Evolutionary conservation across 2,329 filamentous ascomycete genomes (phyloP).

Genomic region (Alternaria consortialis): DNA sequence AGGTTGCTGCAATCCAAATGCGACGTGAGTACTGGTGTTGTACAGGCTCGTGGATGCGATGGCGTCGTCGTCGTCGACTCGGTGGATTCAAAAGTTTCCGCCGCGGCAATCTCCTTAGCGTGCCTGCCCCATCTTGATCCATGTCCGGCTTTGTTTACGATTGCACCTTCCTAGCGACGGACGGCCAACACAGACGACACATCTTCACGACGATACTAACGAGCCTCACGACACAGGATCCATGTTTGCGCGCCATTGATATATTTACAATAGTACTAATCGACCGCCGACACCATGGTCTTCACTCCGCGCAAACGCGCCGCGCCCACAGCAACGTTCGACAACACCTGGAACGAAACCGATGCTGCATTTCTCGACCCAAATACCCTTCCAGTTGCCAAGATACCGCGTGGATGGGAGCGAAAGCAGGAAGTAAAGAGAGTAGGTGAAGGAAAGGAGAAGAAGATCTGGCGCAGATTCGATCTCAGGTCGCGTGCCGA

Average conservation of each 20-base stretch:
- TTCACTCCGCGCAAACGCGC: slow-evolving; percentile 44
- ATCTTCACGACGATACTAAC: slow-evolving; percentile 13
- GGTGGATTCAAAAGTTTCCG: slow-evolving; percentile 26
- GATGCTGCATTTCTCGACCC: slow-evolving; percentile 55
- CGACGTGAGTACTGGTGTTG: slow-evolving; percentile 4
- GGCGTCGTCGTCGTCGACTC: slow-evolving; percentile 8
- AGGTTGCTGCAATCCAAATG: not conserved
- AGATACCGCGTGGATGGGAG: slow-evolving; percentile 60
- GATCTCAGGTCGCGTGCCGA: slow-evolving; percentile 40
- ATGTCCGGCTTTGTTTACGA: slow-evolving; percentile 25
- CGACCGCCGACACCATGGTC: slow-evolving; percentile 31
- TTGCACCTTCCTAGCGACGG: slow-evolving; percentile 19
- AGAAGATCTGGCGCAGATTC: slow-evolving; percentile 60
- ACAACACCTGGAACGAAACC: slow-evolving; percentile 53
- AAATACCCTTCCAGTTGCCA: slow-evolving; percentile 51
- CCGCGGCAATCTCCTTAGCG: slow-evolving; percentile 24
- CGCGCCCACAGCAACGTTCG: slow-evolving; percentile 36
- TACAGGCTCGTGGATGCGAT: slow-evolving; percentile 5
- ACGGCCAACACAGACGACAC: slow-evolving; percentile 19
- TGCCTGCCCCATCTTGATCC: slow-evolving; percentile 15
- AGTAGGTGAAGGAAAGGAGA: slow-evolving; percentile 47
- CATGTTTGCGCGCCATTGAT: slow-evolving; percentile 15
- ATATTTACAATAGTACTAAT: not conserved
- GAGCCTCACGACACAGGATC: slow-evolving; percentile 6
- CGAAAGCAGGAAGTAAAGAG: slow-evolving; percentile 56